Evolutionary conservation across 2,329 filamentous ascomycete genomes (phyloP).

Genomic region (Lasiodiplodia gonubiensis): DNA sequence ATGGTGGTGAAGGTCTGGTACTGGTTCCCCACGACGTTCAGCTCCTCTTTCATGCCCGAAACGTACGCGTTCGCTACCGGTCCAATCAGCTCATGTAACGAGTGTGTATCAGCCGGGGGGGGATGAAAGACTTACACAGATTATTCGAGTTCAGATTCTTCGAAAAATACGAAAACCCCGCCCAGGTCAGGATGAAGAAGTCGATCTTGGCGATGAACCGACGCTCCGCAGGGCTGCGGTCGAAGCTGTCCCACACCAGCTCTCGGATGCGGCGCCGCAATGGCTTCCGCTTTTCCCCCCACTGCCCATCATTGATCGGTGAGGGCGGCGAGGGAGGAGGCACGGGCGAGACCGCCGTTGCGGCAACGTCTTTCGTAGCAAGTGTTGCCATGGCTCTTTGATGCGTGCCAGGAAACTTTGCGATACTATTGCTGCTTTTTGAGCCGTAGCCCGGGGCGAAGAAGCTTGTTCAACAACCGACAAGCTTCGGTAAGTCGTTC

Average conservation of each 20-base stretch:
- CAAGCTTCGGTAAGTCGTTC: conserved; percentile 2
- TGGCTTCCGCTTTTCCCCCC: not conserved
- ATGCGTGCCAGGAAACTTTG: too few species aligned
- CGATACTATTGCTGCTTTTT: too few species aligned
- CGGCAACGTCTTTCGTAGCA: not conserved
- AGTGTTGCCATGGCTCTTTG: not conserved
- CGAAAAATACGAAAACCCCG: conserved; percentile 18
- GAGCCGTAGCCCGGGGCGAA: not conserved
- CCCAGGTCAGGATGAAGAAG: conserved; percentile 22
- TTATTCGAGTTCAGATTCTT: conserved; percentile 24
- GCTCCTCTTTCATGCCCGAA: conserved; percentile 43
- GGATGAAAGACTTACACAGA: conserved; percentile 8
- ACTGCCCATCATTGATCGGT: too few species aligned
- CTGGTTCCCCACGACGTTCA: conserved; percentile 59
- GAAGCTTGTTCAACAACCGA: not conserved
- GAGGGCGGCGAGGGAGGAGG: not conserved
- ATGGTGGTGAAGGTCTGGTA: conserved; percentile 48
- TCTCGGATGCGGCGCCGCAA: not conserved
- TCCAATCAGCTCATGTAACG: not conserved
- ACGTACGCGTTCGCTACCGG: conserved; percentile 51
- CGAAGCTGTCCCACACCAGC: conserved; percentile 8
- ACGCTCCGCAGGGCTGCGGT: not conserved
- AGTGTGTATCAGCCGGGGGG: not conserved
- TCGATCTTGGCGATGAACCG: conserved; percentile 17
- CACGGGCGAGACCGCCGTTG: not conserved